Percentiles rank a stretch among this genome's conserved stretches.
phyloP scores from a whole-genome alignment of 1,284 basidiomycete genomes.

The Chondrostereum purpureum region DNA sequence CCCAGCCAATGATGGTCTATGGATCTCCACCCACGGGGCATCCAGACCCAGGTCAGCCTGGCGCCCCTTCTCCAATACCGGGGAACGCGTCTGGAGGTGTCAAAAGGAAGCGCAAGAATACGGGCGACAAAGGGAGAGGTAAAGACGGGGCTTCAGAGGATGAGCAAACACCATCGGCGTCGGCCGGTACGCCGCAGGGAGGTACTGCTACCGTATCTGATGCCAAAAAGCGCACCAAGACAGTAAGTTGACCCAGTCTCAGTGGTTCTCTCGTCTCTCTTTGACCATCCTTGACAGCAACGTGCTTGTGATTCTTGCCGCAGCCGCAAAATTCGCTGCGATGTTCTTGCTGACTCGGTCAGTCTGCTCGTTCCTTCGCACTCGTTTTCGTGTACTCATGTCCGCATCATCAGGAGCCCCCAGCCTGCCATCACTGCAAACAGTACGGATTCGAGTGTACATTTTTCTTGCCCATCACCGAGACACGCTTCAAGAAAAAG shows the following conservation, averaged over 20 bases:
- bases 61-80: constrained; percentile 26
- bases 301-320: constrained; percentile 90
- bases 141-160: constrained; percentile 53
- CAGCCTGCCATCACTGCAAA: constrained; percentile 80
- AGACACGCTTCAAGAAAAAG: constrained; percentile 97
- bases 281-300: too few species aligned
- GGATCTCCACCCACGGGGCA: constrained; percentile 33
- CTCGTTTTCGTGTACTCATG: constrained; percentile 8
- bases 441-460: constrained; percentile 91
- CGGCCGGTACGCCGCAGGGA: constrained; percentile 34
- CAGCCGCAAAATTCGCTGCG: constrained; percentile 91
- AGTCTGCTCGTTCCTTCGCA: constrained; percentile 5
- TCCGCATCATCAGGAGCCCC: constrained; percentile 47
- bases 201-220: constrained; percentile 41
- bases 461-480: constrained; percentile 96
- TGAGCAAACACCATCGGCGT: constrained; percentile 45
- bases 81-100: constrained; percentile 24
- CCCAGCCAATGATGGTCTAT: constrained; percentile 68
- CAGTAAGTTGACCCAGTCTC: constrained; percentile 34
- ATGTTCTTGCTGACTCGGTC: constrained; percentile 60
- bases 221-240: constrained; percentile 84
- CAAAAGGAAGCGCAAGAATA: constrained; percentile 65
- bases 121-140: constrained; percentile 28
- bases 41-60: constrained; percentile 25
- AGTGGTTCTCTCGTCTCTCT: constrained; percentile 2